Evolutionary conservation across 352 stramenopile genomes (phyloP).

Genomic region (Phytophthora fragariae): DNA sequence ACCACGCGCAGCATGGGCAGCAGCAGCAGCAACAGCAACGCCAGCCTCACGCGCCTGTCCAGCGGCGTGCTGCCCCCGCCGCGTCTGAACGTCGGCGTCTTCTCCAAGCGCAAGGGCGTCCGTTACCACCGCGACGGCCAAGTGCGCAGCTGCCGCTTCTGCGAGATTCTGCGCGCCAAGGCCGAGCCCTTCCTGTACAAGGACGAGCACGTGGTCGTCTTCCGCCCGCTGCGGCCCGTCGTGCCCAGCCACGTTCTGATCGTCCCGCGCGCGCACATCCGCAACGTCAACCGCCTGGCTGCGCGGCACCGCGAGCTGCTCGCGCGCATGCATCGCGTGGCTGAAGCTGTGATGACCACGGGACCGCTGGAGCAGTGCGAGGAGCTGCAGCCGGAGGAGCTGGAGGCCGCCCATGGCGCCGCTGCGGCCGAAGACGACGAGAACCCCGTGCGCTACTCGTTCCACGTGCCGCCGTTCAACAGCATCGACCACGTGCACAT

Average conservation of each 20-base stretch:
- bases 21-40: constrained; percentile 27
- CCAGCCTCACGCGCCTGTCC: constrained; percentile 27
- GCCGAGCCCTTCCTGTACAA: constrained; percentile 81
- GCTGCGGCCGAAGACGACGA: neutral
- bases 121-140: constrained; percentile 65
- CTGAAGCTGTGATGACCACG: constrained; percentile 50
- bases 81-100: constrained; percentile 50
- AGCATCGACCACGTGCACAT: constrained; percentile 91
- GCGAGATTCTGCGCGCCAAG: constrained; percentile 70
- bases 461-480: constrained; percentile 81
- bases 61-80: constrained; percentile 29
- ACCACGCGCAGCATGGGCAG: constrained; percentile 17
- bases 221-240: constrained; percentile 77
- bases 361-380: constrained; percentile 1
- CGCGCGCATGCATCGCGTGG: constrained; percentile 69
- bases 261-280: constrained; percentile 79
- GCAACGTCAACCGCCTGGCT: constrained; percentile 78
- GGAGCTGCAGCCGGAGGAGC: constrained; percentile 16
- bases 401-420: too few species aligned
- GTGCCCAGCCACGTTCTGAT: constrained; percentile 81
- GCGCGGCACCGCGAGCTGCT: constrained; percentile 59
- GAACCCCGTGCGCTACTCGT: constrained; percentile 60
- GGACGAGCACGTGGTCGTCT: constrained; percentile 80
- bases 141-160: constrained; percentile 80
- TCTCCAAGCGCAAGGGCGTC: constrained; percentile 78